Base-by-base conservation (phyloP, 495 filamentous ascomycete genomes). In the Trichoderma orchidacearum region DNA sequence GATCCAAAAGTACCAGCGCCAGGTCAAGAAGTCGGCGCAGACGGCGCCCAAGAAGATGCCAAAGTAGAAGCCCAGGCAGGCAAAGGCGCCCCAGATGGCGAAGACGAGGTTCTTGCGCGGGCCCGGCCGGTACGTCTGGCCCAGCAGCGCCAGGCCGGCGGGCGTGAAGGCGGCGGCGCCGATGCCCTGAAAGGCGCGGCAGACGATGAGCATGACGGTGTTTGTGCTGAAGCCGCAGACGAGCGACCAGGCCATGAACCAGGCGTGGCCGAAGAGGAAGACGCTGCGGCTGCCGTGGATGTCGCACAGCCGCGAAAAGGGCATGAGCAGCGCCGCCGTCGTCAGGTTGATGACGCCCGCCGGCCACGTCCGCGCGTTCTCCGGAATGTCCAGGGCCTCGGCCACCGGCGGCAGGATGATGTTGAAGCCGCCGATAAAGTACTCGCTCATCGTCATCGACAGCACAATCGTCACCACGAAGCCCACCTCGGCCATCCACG, bases 31-130 rank as follows among this genome's bases (percentile, higher is more conserved):
- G 54, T 85, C 71, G 1, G 75, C 82, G 13, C 74, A 71, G 1
- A 87, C 18, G 0, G 86, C 86, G 5, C 85, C 84, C 56, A 89
- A 77, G 63, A 88, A 85, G 54, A 89, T 84, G 0, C 86, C 86
- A 18, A 73, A 63, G 59, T 85, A 89, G 69, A 89, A 89, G 0
- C 86, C 85, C 0, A 86, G 54, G 1, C 80, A 77, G 0, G 85
- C 85, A 60, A 75, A 80, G 3, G 78, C 82, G 0, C 86, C 86
- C 64, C 88, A 89, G 3, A 88, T 67, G 50, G 77, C 80, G 65
- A 89, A 89, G 3, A 87, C 77, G 12, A 88, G 57, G 63, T 89
- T 90, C 67, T 89, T 89, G 12, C 86, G 73, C 7, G 83, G 84
- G 0, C 85, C 86, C 0, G 86, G 86, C n/a, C 86, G 75, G 62